Evolutionary conservation across 2,329 filamentous ascomycete genomes (phyloP), one percentile per base, ranked within the genome.

Genomic region (Penicillium rolfsii): DNA sequence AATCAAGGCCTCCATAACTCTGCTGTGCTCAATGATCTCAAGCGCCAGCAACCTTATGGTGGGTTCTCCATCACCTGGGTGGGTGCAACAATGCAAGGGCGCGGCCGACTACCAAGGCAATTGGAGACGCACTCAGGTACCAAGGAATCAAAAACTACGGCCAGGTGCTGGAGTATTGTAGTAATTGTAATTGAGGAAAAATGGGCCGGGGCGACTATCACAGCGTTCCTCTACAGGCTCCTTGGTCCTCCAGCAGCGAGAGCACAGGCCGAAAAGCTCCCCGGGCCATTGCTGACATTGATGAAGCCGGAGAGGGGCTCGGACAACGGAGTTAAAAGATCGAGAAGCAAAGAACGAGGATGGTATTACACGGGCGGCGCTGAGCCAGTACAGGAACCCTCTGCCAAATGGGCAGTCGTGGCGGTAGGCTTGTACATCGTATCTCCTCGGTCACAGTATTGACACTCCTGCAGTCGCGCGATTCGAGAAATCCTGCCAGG

Each of bases 401-500:
- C 61, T 61, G 57, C 58, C 62, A 60, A 54, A 50, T 46, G 48
- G 26, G 52, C 54, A 46, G 6, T 55, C 67, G 68, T 69, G 64
- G 67, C 66, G 61, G 56, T 55, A 67, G 64, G 67, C 67, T 69
- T 69, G 66, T 64, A 69, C 67, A 36, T 61, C 52, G 66, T 64
- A 69, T 68, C 41, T 61, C 52, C 58, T 53, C 43, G 52, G 48
- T 45, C 48, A 45, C 2, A 11, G 30, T 33, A 22, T 22, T 22
- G 30, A 11, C 30, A 33, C 30, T 33, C 2, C 9, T 52, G 35
- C 28, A 33, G 48, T 33, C 28, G 46, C 46, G 28, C 28, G 46
- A 35, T 22, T 49, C 12, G 40, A 14, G 33, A 26, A 38, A 52
- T 38, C 11, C 19, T 52, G 11, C n/a, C 33, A 7, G 5, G 35